Evolutionary conservation across 306 rosid species (phyloP), one percentile per base, ranked within the genome.

Genomic region (Inga oerstediana): DNA sequence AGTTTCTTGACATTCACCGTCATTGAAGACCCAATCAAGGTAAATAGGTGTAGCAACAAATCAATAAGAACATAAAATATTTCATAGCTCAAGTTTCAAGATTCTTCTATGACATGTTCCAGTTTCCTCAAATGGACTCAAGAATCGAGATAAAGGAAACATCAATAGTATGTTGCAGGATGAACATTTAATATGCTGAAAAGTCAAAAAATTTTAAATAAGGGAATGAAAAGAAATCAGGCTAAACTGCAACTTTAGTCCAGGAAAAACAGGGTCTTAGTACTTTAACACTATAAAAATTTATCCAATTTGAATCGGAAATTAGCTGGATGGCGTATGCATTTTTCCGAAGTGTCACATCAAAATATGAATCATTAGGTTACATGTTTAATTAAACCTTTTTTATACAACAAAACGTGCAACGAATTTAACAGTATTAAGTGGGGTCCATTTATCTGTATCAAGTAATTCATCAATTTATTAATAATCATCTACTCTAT

Each of bases 1-100:
- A 79, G 72, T 14, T 86, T 87, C 88, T 95, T 93, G 69, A 91
- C 77, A 78, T 95, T 96, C 87, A 94, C 99, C 93, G 90, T 17
- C 64, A 82, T 49, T 30, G 39, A 80, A 24, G 46, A 84, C 79
- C 35, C 74, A 59, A 59, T 66, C 67, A 69, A 80, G 81, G 77
- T 67, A 83, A 59, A 79, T 48, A 77, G 22, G 22, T 34, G 16
- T 37, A 35, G 24, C 13, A 15, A 4, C 64, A 81, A 22, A 52
- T 24, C 80, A 59, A 83, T 67, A 43, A 41, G 79, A 39, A 32
- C 34, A 49, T 49, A 76, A 70, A 16, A 75, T 34, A 35, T 65
- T 81, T 41, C 51, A 35, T 16, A 45, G 22, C 43, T 48, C 56
- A 85, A 43, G 45, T 43, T 19, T 34, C 73, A 68, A 68, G 67